Conservation (phyloP, 2,329 filamentous ascomycete species). For the Elsinoe batatas region DNA sequence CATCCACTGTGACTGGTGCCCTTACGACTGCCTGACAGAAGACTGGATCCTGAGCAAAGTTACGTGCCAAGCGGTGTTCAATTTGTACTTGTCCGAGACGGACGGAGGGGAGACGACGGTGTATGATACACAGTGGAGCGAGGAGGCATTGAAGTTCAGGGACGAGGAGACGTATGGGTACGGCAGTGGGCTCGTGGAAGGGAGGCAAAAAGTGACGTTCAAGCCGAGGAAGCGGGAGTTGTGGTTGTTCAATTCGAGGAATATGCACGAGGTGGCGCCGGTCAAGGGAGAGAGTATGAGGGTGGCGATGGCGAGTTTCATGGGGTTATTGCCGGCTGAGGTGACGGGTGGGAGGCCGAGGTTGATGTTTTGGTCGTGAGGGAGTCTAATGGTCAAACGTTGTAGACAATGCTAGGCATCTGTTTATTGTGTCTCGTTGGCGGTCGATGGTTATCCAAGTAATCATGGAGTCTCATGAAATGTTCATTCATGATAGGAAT, state of each 20-base stretch:
- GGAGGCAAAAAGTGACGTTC: not conserved
- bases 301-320: not conserved
- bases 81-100: not conserved
- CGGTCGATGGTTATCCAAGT: not conserved
- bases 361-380: conserved; percentile 4
- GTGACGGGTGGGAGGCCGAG: not conserved
- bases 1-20: conserved; percentile 5
- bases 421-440: too few relatives aligned
- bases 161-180: not conserved
- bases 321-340: not conserved
- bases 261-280: conserved; percentile 2
- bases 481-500: not conserved
- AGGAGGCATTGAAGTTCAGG: not conserved
- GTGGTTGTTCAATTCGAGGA: conserved; percentile 3
- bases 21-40: not conserved
- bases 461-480: too few relatives aligned
- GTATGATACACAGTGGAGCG: not conserved
- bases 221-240: not conserved
- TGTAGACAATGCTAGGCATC: not conserved
- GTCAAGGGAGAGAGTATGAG: not conserved
- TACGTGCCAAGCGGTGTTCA: not conserved
- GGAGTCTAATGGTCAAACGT: not conserved
- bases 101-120: not conserved
- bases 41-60: conserved; percentile 5
- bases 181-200: not conserved